Base-by-base conservation (phyloP, 768 basidiomycete species). In the Termitomyces eurrhizus region DNA sequence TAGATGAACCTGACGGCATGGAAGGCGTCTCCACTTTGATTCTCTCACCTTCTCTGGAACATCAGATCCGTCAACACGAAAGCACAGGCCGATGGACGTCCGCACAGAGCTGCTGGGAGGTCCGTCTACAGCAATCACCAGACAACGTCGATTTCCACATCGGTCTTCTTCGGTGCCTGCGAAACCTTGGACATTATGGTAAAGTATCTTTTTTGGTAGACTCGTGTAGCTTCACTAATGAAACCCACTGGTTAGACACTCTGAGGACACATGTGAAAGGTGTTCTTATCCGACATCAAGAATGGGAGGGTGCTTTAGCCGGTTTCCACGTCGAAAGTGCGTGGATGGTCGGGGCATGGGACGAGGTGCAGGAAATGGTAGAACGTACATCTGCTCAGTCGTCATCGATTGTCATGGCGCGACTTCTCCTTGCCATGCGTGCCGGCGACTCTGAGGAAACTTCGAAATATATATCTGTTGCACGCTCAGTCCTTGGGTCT, bases 1-100 rank as follows among this genome's bases (percentile, higher is more conserved):
- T 99, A 7, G 94, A 99, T 70, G 95, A 99, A 72, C 97, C 97
- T 0, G 97, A 99, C 74, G 97, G 97, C 16, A 99, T 99, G 97
- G 95, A 98, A 75, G 97, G 97, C 0, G 83, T 98, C 36, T 97
- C 97, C 0, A 86, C 90, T 7, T 75, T 90, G 66, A 90, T 98
- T 58, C 75, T 98, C 13, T 86, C 90, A 0, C 97, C 97, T 0
- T 92, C 92, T 3, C 73, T 98, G 51, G 93, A 98, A 65, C 93
- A 97, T 72, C 94, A 97, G 72, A 98, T 99, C 62, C 88, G 97
- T 46, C 92, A 98, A 68, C 97, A 99, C 67, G 97, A 99, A 72
- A 95, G 90, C 65, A 96, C 92, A 2, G 97, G 97, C 0, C 82
- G 88, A 46, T 99, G 97, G 97, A 98, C 97, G 2, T 90, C 95